Evolutionary conservation across 306 rosid species (phyloP), one percentile per base, ranked within the genome.

Genomic region (Casuarina glauca): DNA sequence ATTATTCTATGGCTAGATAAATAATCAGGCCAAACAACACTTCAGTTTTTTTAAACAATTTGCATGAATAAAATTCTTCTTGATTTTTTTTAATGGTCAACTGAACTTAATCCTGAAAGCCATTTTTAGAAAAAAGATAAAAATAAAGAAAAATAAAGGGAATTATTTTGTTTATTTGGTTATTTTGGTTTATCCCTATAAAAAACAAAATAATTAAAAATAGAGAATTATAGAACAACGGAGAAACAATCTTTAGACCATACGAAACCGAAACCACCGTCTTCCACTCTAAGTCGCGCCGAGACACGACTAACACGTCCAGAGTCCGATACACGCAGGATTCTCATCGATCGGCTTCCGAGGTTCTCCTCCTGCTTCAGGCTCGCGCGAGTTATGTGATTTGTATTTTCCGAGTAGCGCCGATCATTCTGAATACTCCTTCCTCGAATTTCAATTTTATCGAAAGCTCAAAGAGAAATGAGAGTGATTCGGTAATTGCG

Each of bases 321-420:
- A 9, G 9, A 58, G 39, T 26, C 36, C 64, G 39, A 58, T 2
- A 17, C 36, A 63, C 8, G 16, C 39, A 38, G 57, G 68, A 73
- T 53, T 72, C 79, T 38, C 52, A 5, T 17, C 79, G 66, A 66
- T 39, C 19, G 35, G 43, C 75, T 39, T 13, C 11, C 9, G 55
- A 74, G 20, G 39, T 41, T 20, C 26, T 76, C 36, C 10, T 53
- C 67, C 32, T 54, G 41, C 70, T 75, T 48, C 39, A 10, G 16
- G 73, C 60, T 80, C 70, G 48, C 84, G 73, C 83, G 39, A 51
- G 50, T 12, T 66, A 20, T 17, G 51, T 74, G 19, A 48, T 69
- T 77, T 70, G n/a, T 81, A 69, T 54, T n/a, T 44, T 68, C 7
- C 36, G 10, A 41, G n/a, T 35, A 62, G 16, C 1, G 4, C 2